Percentiles rank a stretch among this genome's conserved stretches.
Evolutionary conservation across 495 filamentous ascomycete genomes (phyloP).

Genomic region (Neurospora sp.): DNA sequence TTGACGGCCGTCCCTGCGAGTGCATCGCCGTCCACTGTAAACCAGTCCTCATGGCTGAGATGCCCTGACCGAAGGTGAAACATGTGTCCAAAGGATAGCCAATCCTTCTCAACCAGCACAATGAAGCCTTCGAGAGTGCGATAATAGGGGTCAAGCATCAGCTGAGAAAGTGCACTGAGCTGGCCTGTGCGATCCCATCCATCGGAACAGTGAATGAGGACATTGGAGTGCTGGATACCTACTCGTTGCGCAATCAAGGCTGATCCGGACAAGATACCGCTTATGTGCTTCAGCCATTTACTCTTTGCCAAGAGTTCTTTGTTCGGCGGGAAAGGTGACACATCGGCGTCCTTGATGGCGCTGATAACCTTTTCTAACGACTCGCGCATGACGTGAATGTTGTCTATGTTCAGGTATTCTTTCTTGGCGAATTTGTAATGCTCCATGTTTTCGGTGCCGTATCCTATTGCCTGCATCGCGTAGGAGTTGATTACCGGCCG

Average conservation of each 20-base stretch:
- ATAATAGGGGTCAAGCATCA: constrained; percentile 94
- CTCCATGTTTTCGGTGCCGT: constrained; percentile 96
- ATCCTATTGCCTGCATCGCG: constrained; percentile 89
- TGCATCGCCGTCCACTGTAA: constrained; percentile 67
- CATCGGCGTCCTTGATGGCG: constrained; percentile 83
- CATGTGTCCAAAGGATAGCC: constrained; percentile 96
- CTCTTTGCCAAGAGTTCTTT: constrained; percentile 73
- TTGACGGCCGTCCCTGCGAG: constrained; percentile 42
- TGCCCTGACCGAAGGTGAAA: constrained; percentile 83
- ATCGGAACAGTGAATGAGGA: constrained; percentile 94
- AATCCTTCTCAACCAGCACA: constrained; percentile 92
- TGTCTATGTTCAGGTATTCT: constrained; percentile 94
- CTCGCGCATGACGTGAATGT: constrained; percentile 97
- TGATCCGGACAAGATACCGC: constrained; percentile 72
- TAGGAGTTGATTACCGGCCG: constrained; percentile 90
- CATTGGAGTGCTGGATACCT: constrained; percentile 85
- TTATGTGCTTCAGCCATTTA: constrained; percentile 87
- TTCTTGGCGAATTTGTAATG: constrained; percentile 90
- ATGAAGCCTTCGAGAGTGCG: constrained; percentile 94
- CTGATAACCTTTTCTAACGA: constrained; percentile 84
- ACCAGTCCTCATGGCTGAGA: constrained; percentile 90
- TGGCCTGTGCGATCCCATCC: constrained; percentile 98
- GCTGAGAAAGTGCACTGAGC: constrained; percentile 83
- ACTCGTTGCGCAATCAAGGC: constrained; percentile 79
- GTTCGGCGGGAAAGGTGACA: constrained; percentile 75